Conservation (phyloP, 2,329 filamentous ascomycete species). For the Phialocephala sp. region DNA sequence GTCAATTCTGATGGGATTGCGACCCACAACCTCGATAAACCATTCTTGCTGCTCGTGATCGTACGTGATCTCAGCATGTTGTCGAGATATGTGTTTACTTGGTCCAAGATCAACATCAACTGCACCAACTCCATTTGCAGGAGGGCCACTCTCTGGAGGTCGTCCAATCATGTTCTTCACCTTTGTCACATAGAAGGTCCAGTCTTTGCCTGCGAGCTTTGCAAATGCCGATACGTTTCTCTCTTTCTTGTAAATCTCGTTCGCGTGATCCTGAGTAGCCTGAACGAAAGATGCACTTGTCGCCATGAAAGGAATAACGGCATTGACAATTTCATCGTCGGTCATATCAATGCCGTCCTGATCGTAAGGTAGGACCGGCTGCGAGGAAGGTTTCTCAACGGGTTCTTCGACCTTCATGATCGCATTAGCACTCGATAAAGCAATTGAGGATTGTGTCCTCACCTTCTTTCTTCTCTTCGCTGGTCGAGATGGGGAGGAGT, state of each 20-base stretch:
- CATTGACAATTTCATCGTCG: slow-evolving; percentile 54
- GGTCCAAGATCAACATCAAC: slow-evolving; percentile 90
- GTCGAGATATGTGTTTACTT: slow-evolving; percentile 79
- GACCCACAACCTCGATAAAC: slow-evolving; percentile 86
- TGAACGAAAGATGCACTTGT: slow-evolving; percentile 51
- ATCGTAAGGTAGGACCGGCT: slow-evolving; percentile 52
- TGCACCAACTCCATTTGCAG: slow-evolving; percentile 31
- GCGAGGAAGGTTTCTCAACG: slow-evolving; percentile 43
- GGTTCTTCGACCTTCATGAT: slow-evolving; percentile 21
- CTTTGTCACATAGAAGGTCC: slow-evolving; percentile 83
- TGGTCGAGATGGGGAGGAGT: slow-evolving; percentile 65
- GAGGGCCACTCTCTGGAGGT: slow-evolving; percentile 56
- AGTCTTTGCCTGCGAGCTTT: slow-evolving; percentile 80
- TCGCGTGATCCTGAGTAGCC: slow-evolving; percentile 66
- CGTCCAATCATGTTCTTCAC: slow-evolving; percentile 79
- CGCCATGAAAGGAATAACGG: slow-evolving; percentile 36
- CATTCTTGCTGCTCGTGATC: slow-evolving; percentile 73
- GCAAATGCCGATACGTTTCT: slow-evolving; percentile 75
- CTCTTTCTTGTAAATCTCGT: slow-evolving; percentile 66
- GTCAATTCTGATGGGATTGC: slow-evolving; percentile 89
- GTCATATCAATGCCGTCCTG: slow-evolving; percentile 44
- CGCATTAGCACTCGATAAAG: slow-evolving; percentile 10
- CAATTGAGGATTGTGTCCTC: slow-evolving; percentile 39
- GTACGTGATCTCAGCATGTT: slow-evolving; percentile 78
- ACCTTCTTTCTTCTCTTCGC: slow-evolving; percentile 69